Base-by-base conservation (phyloP, 1,284 basidiomycete genomes). In the Anthracocystis walkeri region DNA sequence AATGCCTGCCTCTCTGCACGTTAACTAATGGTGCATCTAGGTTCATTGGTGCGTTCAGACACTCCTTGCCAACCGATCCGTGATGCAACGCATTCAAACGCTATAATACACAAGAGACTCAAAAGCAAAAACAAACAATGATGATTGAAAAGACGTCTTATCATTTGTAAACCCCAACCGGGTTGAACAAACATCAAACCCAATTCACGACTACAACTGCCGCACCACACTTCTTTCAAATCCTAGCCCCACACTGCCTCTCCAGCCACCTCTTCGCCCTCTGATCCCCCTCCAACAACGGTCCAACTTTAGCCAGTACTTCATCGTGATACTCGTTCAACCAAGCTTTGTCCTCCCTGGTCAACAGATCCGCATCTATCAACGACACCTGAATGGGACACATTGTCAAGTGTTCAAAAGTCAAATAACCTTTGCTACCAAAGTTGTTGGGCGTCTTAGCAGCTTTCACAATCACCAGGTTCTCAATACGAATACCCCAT, bases 401-500 rank as follows among this genome's bases (percentile, higher is more conserved):
- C 87, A 78, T 51, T 31, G 78, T 77, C 12, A 74, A 61, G 49
- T 73, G 78, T 56, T 82, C 78, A 33, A 81, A 81, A 16, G 71
- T 75, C 25, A 81, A 50, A 51, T 77, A 82, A 16, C 78, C 75
- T 52, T 81, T 81, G 51, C 90, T 89, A 4, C 93, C 94, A 85
- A 95, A 97, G 83, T 94, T 93, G 84, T 95, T 89, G 7, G 88
- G 90, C 1, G 93, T 95, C 38, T 71, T 67, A 21, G 78, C 82
- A 40, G 64, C 74, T 10, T 61, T 59, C 14, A 79, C 80, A 51
- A 80, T 76, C 50, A 83, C 75, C 8, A 85, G 63, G 84, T 90
- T 94, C 87, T 99, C 96, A 79, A 97, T 95, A 2, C 96, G 91
- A 76, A 98, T 94, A 3, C 96, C 96, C 83, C 92, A 99, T 65